These are phyloP conservation scores for Neoascochyta sp. DNA, from an alignment of 2,329 filamentous ascomycete species.

Conservation along the genomic window DNA sequence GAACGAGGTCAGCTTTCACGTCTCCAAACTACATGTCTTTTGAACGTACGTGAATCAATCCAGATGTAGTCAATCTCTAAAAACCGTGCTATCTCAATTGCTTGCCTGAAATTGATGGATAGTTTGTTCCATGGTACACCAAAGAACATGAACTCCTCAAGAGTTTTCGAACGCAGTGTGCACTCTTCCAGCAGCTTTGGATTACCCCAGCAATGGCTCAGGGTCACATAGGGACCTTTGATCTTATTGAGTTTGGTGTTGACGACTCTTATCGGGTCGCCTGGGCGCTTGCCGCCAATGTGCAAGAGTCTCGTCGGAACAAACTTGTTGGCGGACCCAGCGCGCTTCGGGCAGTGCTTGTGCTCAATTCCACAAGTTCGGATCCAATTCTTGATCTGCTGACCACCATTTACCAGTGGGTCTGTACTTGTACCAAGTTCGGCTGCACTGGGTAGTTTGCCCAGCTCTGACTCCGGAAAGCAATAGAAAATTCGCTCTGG, in stretches of 20 bases:
- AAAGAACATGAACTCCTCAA: slow-evolving; percentile 9
- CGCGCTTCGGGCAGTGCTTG: slow-evolving; percentile 8
- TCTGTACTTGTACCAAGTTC: slow-evolving; percentile 4
- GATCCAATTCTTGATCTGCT: slow-evolving; percentile 8
- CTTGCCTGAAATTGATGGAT: slow-evolving; percentile 22
- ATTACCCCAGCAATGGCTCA: slow-evolving; percentile 27
- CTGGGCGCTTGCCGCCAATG: slow-evolving; percentile 3
- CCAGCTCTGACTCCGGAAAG: slow-evolving; percentile 4
- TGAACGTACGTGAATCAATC: too few relatives aligned
- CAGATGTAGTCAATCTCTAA: slow-evolving; percentile 23
- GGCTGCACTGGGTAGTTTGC: slow-evolving; percentile 1
- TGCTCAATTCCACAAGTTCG: slow-evolving; percentile 5
- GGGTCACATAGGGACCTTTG: slow-evolving; percentile 15
- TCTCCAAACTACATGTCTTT: too few relatives aligned
- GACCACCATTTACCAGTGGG: slow-evolving; percentile 3
- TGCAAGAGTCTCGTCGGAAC: slow-evolving; percentile 2
- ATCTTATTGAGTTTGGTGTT: slow-evolving; percentile 5
- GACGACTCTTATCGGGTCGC: slow-evolving; percentile 7
- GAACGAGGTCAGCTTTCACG: too few relatives aligned
- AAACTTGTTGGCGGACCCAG: slow-evolving; percentile 3
- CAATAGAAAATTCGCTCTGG: slow-evolving; percentile 7
- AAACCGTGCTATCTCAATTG: slow-evolving; percentile 19
- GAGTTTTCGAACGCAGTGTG: slow-evolving; percentile 6
- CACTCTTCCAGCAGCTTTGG: slow-evolving; percentile 12
- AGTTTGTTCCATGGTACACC: slow-evolving; percentile 15